Base-by-base conservation (phyloP, 495 filamentous ascomycete genomes). In the Xylaria telfairii region DNA sequence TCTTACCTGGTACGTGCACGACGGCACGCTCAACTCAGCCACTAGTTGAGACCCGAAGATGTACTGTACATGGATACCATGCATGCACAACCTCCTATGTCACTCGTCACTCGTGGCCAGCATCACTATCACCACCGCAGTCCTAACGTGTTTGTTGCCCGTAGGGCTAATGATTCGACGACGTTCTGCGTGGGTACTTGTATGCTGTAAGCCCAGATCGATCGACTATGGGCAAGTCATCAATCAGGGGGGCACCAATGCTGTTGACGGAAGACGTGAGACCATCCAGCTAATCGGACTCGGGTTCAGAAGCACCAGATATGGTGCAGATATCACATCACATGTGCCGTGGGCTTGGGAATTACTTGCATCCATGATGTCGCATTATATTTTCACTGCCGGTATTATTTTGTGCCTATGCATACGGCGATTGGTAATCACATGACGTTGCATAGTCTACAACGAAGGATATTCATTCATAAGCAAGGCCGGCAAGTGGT, bases 291-390 rank as follows among this genome's bases (percentile, higher is more conserved):
- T 28, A 15, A 54, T 54, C 24, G 13, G 4, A 24, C 49, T 54
- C 24, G 26, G 49, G 28, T 26, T 30, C 12, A 54, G 51, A 13
- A 30, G 51, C 51, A 54, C 51, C 30, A 62, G 37, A 60, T 60
- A 44, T 34, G 17, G 32, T 34, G n/a, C 21, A 44, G 12, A 24
- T 15, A 62, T 62, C 37, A 62, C 37, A 10, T n/a, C 59, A 24
- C 34, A 63, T 46, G 39, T 32, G 21, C 56, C 56, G 6, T 37
- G 30, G 56, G 56, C 32, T 59, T 59, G 56, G 56, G 21, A 37
- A 59, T 12, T 32, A 59, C 56, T n/a, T 59, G 32, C 56, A 59
- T 59, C n/a, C n/a, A 7, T 37, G 34, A 37, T n/a, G n/a, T n/a
- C n/a, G 30, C 30, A 10, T 32, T 37, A 21, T 54, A 26, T 15